Conservation (phyloP, 495 filamentous ascomycete genomes). For the Venustampulla echinocandica region DNA sequence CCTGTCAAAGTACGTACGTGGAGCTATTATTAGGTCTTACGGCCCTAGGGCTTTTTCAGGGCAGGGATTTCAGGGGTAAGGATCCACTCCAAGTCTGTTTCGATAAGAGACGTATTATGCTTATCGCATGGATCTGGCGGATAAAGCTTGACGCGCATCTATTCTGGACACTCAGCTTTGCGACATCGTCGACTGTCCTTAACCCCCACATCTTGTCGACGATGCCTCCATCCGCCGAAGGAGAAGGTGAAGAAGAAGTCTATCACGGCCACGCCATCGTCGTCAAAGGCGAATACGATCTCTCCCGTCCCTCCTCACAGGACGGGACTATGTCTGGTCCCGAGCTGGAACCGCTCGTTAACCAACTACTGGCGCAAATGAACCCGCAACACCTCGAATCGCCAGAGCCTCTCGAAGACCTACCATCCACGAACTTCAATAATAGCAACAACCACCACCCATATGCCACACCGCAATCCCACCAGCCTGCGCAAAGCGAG, state of each 20-base stretch:
- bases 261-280: slow-evolving; percentile 18
- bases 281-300: slow-evolving; percentile 17
- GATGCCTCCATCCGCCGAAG: slow-evolving; percentile 16
- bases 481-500: background rate
- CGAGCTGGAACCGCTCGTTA: slow-evolving; percentile 11
- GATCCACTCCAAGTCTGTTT: background rate
- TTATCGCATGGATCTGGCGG: slow-evolving; percentile 5
- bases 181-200: background rate
- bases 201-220: slow-evolving; percentile 1
- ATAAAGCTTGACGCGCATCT: slow-evolving; percentile 3
- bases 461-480: background rate
- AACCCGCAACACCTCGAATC: slow-evolving; percentile 16
- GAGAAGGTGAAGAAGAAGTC: slow-evolving; percentile 8
- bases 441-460: slow-evolving; percentile 4
- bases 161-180: slow-evolving; percentile 1
- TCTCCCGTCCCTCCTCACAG: slow-evolving; percentile 15
- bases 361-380: slow-evolving; percentile 14
- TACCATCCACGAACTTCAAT: no score
- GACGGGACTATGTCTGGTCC: slow-evolving; percentile 11
- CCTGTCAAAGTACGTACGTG: no score
- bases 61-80: background rate
- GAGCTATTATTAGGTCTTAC: no score
- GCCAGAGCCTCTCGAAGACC: slow-evolving; percentile 14
- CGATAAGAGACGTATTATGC: slow-evolving; percentile 1
- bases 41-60: no score